phyloP scores from a whole-genome alignment of 768 basidiomycete species.

The Antrodiella citrinella region DNA sequence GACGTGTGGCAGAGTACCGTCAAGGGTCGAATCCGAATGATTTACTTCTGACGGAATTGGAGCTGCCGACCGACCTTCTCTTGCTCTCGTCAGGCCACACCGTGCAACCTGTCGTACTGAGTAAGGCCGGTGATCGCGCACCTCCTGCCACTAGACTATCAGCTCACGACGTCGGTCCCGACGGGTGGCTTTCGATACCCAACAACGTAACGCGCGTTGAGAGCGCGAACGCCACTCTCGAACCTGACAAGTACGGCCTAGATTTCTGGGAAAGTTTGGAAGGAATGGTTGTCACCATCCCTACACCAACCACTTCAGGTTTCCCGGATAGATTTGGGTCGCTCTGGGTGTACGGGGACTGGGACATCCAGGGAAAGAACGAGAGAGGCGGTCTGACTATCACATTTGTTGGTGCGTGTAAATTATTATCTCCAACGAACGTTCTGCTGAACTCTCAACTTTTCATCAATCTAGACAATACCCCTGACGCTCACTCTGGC shows the following conservation, averaged over 20 bases:
- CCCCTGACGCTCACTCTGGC: conserved; percentile 55
- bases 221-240: conserved; percentile 36
- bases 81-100: conserved; percentile 38
- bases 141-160: conserved; percentile 45
- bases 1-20: conserved; percentile 44
- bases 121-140: conserved; percentile 29
- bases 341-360: conserved; percentile 52
- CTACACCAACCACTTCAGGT: conserved; percentile 35
- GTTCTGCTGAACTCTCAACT: conserved; percentile 9
- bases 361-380: conserved; percentile 49
- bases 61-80: conserved; percentile 33
- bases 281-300: conserved; percentile 48
- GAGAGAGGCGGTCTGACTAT: conserved; percentile 46
- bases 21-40: conserved; percentile 34
- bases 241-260: conserved; percentile 44
- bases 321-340: conserved; percentile 49
- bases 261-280: conserved; percentile 63
- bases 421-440: background rate
- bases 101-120: conserved; percentile 39
- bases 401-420: conserved; percentile 30
- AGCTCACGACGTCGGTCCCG: conserved; percentile 40
- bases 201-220: conserved; percentile 43
- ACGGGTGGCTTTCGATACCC: conserved; percentile 49
- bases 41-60: conserved; percentile 42
- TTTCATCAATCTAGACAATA: too few species aligned